phyloP scores from a whole-genome alignment of 768 basidiomycete genomes.

The Amanita thiersii region DNA sequence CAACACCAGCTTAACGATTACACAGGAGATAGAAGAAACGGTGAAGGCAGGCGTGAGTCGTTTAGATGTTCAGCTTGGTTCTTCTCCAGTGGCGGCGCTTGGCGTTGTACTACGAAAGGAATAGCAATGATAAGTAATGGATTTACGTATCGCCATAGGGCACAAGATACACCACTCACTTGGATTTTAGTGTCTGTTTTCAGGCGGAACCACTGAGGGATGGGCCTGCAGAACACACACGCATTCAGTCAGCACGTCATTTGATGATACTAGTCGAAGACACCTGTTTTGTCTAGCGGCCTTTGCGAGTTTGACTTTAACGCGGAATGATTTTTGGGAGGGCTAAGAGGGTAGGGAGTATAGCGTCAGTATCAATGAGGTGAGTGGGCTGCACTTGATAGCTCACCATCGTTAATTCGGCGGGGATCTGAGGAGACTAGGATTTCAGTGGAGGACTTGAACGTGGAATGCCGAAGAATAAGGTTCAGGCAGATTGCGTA shows the following conservation, averaged over 20 bases:
- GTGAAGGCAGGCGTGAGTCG: too few relatives aligned
- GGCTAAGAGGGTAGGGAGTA: slow-evolving; percentile 44
- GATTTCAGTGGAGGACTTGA: too few relatives aligned
- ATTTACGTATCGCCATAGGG: not conserved
- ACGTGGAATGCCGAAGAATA: slow-evolving; percentile 21
- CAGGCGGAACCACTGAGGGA: slow-evolving; percentile 98
- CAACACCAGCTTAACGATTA: not conserved
- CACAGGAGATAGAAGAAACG: not conserved
- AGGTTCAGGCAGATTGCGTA: slow-evolving; percentile 19
- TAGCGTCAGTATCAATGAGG: not conserved
- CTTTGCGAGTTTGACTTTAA: slow-evolving; percentile 97
- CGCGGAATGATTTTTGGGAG: slow-evolving; percentile 98
- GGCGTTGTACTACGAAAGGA: slow-evolving; percentile 82
- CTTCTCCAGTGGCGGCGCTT: slow-evolving; percentile 99
- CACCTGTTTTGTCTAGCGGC: slow-evolving; percentile 93
- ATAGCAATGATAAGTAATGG: not conserved
- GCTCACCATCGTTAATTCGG: slow-evolving; percentile 44
- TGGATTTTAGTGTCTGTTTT: slow-evolving; percentile 96
- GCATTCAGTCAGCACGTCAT: slow-evolving; percentile 3
- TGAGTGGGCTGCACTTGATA: slow-evolving; percentile 2
- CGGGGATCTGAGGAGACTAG: too few relatives aligned
- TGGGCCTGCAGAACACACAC: slow-evolving; percentile 52
- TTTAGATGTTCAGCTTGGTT: slow-evolving; percentile 96
- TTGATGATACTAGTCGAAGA: slow-evolving; percentile 14
- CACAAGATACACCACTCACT: slow-evolving; percentile 36